Conservation (phyloP, 768 basidiomycete genomes). For the Naematelia aurantialba region DNA sequence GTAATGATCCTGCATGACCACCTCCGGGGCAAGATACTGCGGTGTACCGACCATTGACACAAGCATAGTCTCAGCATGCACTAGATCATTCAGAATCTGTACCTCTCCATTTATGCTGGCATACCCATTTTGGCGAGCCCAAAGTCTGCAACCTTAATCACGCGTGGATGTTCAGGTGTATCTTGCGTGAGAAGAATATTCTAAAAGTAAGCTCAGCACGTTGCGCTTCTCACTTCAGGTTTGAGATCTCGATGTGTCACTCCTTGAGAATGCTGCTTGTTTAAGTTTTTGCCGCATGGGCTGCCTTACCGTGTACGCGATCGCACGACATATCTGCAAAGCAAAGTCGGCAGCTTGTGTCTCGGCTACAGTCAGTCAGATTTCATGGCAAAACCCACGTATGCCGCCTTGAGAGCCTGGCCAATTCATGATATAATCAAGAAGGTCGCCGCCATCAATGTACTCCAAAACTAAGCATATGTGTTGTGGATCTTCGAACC, state of each 20-base stretch:
- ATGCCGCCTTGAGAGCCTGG: constrained; percentile 54
- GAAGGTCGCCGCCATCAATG: constrained; percentile 80
- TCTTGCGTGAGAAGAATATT: constrained; percentile 78
- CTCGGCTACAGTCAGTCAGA: constrained; percentile 50
- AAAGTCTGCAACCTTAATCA: constrained; percentile 90
- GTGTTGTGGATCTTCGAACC: constrained; percentile 63
- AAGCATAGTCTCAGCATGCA: constrained; percentile 42
- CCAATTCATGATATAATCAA: constrained; percentile 63
- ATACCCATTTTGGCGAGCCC: constrained; percentile 76
- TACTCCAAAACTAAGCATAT: constrained; percentile 68
- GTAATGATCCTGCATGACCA: constrained; percentile 67
- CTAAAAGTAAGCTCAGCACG: constrained; percentile 49
- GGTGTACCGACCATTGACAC: constrained; percentile 97
- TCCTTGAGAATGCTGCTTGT: constrained; percentile 55
- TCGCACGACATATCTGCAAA: constrained; percentile 72
- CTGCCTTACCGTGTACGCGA: constrained; percentile 46
- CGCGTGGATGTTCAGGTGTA: constrained; percentile 56
- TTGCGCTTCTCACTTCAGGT: constrained; percentile 53
- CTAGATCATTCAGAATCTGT: not conserved
- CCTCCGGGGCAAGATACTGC: constrained; percentile 78
- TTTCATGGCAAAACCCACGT: constrained; percentile 53
- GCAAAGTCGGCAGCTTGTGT: constrained; percentile 65
- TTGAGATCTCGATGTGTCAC: constrained; percentile 93
- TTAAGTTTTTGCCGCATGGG: constrained; percentile 12
- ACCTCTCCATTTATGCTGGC: constrained; percentile 1